phyloP scores from a whole-genome alignment of 2,329 filamentous ascomycete species.

The Exophiala sp. region DNA sequence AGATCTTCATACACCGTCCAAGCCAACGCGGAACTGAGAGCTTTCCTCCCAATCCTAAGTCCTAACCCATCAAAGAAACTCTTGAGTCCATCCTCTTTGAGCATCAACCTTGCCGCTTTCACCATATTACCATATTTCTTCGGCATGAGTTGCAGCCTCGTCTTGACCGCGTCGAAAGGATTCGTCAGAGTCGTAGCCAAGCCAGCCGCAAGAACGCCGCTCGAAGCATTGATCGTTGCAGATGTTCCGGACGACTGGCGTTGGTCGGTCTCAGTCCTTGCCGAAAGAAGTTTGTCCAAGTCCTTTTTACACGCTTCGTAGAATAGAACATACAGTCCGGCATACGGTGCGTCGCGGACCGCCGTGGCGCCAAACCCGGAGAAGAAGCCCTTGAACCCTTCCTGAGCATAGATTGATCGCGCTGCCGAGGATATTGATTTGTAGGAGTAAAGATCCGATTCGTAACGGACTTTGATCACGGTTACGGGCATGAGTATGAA shows the following conservation, averaged over 20 bases:
- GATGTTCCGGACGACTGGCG: constrained; percentile 36
- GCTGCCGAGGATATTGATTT: constrained; percentile 66
- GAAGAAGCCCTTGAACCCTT: constrained; percentile 81
- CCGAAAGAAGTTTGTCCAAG: constrained; percentile 40
- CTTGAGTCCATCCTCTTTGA: constrained; percentile 70
- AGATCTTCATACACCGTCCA: constrained; percentile 98
- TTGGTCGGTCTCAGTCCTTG: background rate
- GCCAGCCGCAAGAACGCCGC: constrained; percentile 72
- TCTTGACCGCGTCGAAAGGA: constrained; percentile 95
- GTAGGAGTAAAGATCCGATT: constrained; percentile 81
- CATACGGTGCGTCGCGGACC: constrained; percentile 90
- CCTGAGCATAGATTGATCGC: constrained; percentile 63
- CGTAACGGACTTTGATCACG: constrained; percentile 92
- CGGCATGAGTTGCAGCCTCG: constrained; percentile 84
- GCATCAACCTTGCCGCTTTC: constrained; percentile 69
- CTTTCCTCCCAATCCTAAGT: constrained; percentile 83
- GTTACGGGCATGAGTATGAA: constrained; percentile 94
- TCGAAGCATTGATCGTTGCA: constrained; percentile 75
- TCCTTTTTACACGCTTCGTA: constrained; percentile 77
- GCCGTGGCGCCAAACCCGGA: constrained; percentile 90
- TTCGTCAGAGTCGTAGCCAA: constrained; percentile 86
- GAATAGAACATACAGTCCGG: constrained; percentile 86
- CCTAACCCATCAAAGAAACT: constrained; percentile 81
- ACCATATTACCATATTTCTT: constrained; percentile 74
- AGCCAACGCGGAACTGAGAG: constrained; percentile 84